Evolutionary conservation across 495 filamentous ascomycete genomes (phyloP), one percentile per base, ranked within the genome.

Genomic region (Penicillium pulvis): DNA sequence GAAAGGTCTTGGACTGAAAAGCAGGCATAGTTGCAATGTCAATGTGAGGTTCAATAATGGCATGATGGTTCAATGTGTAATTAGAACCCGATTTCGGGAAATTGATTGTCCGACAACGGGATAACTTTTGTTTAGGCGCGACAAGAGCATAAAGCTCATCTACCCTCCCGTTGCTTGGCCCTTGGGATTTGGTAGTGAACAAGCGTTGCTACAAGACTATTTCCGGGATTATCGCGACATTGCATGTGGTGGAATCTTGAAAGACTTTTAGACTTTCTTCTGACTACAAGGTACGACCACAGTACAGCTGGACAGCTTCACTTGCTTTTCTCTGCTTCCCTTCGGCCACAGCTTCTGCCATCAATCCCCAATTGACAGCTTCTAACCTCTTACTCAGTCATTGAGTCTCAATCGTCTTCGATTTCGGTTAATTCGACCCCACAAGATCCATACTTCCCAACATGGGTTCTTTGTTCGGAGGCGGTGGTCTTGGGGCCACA

Each of bases 1-100:
- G 84, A 71, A 86, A 97, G 47, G 89, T 88, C 62, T 92, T 91
- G 53, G 81, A 80, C 49, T 75, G 81, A 63, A 96, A 96, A 39
- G 82, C 78, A 20, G 83, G 83, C 92, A 96, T 96, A 58, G 56
- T 45, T 17, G 12, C 11, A 42, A n/a, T 42, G 50, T 52, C 35
- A 42, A 43, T 8, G 36, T 44, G 50, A 36, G 33, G 7, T 47
- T 20, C 33, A 14, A 23, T 20, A 47, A 47, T 47, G 20, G 24
- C 17, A 12, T 16, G 16, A 17, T 31, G 46, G 46, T n/a, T 28
- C 39, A 41, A 41, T 39, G 39, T 41, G 17, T 16, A 41, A 14
- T 24, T 30, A 14, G 46, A 17, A 23, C 17, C 24, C 23, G 20
- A 43, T 19, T 12, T 54, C 20, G 42, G 42, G 39, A 31, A 55